These are phyloP conservation scores for Porphyrellus cyaneotinctus DNA, from an alignment of 768 basidiomycete species.

Conservation along the genomic window DNA sequence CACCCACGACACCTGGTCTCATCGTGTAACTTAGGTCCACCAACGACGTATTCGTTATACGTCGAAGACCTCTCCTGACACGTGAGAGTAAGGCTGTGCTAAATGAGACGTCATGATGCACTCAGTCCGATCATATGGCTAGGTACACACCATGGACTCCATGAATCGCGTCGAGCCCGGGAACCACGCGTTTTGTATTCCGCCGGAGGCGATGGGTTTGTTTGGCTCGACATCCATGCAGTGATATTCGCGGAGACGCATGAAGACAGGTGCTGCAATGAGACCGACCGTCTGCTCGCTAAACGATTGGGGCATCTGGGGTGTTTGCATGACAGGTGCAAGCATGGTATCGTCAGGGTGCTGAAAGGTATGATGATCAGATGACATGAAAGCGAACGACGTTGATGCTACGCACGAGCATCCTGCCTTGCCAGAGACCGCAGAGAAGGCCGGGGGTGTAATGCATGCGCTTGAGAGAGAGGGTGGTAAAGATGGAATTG, in stretches of 20 bases:
- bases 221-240: conserved; percentile 39
- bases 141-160: conserved; percentile 25
- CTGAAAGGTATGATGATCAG: conserved; percentile 8
- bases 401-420: conserved; percentile 45
- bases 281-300: conserved; percentile 35
- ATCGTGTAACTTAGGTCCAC: conserved; percentile 40
- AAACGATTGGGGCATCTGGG: conserved; percentile 28
- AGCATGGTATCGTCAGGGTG: conserved; percentile 20
- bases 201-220: conserved; percentile 31
- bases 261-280: conserved; percentile 49
- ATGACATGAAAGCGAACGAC: neutral
- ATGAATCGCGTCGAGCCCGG: conserved; percentile 16
- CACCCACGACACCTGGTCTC: conserved; percentile 35
- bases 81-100: conserved; percentile 23
- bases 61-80: conserved; percentile 23
- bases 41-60: conserved; percentile 43
- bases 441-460: conserved; percentile 50
- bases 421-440: conserved; percentile 61
- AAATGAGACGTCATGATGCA: neutral
- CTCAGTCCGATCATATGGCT: neutral
- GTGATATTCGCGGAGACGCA: conserved; percentile 56
- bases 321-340: conserved; percentile 15
- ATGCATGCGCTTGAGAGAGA: conserved; percentile 30
- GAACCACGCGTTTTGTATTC: conserved; percentile 42
- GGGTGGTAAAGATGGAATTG: conserved; percentile 31